phyloP scores from a whole-genome alignment of 306 rosid genomes.

The Dryas octopetala region DNA sequence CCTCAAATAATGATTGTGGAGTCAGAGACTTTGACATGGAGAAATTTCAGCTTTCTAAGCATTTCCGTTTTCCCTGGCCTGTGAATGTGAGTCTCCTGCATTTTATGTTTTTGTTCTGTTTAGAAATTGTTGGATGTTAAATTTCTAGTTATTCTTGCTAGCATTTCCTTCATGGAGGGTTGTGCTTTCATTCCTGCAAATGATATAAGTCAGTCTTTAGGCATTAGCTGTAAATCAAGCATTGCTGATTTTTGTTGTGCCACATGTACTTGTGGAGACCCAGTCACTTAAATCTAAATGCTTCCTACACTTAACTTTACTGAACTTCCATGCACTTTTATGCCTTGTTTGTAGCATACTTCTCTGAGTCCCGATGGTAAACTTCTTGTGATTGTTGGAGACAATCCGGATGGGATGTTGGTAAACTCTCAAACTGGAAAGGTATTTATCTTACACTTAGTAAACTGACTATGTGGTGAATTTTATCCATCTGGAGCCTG shows the following conservation, averaged over 20 bases:
- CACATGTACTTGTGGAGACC: neutral
- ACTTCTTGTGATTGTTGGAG: constrained; percentile 73
- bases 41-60: constrained; percentile 78
- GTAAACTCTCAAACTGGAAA: constrained; percentile 91
- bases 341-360: constrained; percentile 61
- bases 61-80: constrained; percentile 79
- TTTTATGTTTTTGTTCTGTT: constrained; percentile 20
- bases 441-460: constrained; percentile 42
- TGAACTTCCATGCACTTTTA: constrained; percentile 10
- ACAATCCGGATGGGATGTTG: constrained; percentile 74
- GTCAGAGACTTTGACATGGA: constrained; percentile 86
- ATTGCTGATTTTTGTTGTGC: neutral
- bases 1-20: constrained; percentile 81
- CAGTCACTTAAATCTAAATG: neutral
- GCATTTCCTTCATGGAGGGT: neutral
- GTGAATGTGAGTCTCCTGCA: constrained; percentile 60
- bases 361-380: constrained; percentile 80
- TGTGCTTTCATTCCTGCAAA: neutral
- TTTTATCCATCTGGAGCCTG: constrained; percentile 9
- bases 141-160: neutral
- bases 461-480: neutral
- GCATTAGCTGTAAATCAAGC: neutral
- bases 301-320: neutral
- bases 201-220: neutral
- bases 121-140: neutral